These are phyloP conservation scores for Solanum etuberosum DNA, from an alignment of 257 asterid genomes.

Conservation along the genomic window DNA sequence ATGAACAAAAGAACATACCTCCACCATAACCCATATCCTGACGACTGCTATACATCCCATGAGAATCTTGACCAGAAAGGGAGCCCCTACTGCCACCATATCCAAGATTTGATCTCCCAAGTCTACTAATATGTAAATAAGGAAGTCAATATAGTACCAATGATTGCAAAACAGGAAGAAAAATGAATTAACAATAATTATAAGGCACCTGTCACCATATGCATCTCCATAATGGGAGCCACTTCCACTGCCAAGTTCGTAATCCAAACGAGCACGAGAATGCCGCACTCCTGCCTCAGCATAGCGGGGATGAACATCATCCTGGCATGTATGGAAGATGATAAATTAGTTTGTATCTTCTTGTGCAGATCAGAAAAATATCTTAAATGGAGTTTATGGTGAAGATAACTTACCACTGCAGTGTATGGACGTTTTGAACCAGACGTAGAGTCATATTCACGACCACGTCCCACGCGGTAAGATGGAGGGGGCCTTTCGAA, in stretches of 20 bases:
- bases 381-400: background rate
- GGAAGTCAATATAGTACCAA: background rate
- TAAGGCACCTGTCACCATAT: conserved; percentile 63
- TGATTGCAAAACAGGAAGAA: background rate
- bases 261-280: conserved; percentile 85
- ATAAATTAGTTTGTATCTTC: conserved; percentile 1
- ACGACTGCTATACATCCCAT: conserved; percentile 63
- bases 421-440: conserved; percentile 89
- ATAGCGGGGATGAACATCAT: conserved; percentile 77
- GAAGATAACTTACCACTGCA: conserved; percentile 32
- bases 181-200: background rate
- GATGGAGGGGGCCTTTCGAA: conserved; percentile 81
- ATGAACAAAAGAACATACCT: conserved; percentile 30
- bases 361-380: background rate
- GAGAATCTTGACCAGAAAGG: conserved; percentile 70
- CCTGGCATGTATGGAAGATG: conserved; percentile 31
- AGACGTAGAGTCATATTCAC: conserved; percentile 58
- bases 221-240: conserved; percentile 71
- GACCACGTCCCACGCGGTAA: conserved; percentile 65
- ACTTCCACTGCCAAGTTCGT: conserved; percentile 54
- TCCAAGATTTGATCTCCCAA: conserved; percentile 77
- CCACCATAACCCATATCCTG: conserved; percentile 76
- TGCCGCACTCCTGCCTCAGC: conserved; percentile 69
- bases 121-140: conserved; percentile 17
- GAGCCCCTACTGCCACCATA: conserved; percentile 74